These are phyloP conservation scores for Lentinula raphanica DNA, from an alignment of 768 basidiomycete genomes.

Conservation along the genomic window DNA sequence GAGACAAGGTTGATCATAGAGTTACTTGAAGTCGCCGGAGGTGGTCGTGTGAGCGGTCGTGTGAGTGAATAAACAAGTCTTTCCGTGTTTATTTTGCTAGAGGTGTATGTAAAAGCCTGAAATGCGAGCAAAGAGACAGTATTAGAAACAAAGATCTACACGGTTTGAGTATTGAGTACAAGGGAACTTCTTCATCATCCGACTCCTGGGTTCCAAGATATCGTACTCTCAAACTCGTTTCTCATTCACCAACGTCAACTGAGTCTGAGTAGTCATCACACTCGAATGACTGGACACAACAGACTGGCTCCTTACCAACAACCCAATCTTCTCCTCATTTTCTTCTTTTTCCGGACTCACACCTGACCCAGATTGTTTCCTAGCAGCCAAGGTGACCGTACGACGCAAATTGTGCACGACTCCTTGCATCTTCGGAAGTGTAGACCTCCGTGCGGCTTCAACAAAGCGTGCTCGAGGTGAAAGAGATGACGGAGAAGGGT, in stretches of 20 bases:
- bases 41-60: no score
- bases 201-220: no score
- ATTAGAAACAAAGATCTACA: no score
- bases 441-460: conserved; percentile 25
- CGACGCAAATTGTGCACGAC: conserved; percentile 30
- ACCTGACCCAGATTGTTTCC: background rate
- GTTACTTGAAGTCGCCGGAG: no score
- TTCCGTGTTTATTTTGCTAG: no score
- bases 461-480: conserved; percentile 18
- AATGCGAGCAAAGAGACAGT: no score
- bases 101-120: no score
- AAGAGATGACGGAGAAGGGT: background rate
- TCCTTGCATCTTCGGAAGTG: conserved; percentile 35
- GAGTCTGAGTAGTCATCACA: background rate
- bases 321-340: conserved; percentile 20
- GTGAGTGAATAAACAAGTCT: no score
- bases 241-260: background rate
- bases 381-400: conserved; percentile 37
- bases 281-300: background rate
- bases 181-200: no score
- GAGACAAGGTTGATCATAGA: no score
- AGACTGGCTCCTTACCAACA: conserved; percentile 4
- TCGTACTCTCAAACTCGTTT: background rate
- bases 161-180: no score
- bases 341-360: conserved; percentile 39